Evolutionary conservation across 2,329 filamentous ascomycete species (phyloP), one percentile per base, ranked within the genome.

Genomic region (Pyricularia sp.): DNA sequence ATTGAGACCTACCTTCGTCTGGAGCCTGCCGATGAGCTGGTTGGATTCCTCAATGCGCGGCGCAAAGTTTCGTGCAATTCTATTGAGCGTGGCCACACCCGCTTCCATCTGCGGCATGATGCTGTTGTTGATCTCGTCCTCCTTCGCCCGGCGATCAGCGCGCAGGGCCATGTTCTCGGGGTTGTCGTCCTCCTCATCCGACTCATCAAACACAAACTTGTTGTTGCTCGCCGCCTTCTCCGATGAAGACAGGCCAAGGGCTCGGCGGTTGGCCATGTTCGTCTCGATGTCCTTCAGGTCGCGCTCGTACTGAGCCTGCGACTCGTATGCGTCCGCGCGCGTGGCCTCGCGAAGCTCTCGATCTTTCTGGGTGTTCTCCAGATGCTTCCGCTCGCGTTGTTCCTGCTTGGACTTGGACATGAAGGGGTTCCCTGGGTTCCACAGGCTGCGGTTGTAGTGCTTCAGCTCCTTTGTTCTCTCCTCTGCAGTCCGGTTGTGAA

Each of bases 401-500:
- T 84, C 83, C 31, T 85, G 85, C 64, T 90, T 86, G 72, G 85
- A 86, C 71, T 86, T 88, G 17, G 87, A 88, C 0, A 92, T 95
- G 77, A 97, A 92, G 0, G 90, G 90, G 74, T 93, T 93, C 68
- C 69, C 68, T n/a, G 67, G 67, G 58, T 68, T 68, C 67, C 84
- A 97, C 93, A 97, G 97, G 81, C 90, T 93, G 71, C 90, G 85
- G 79, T 97, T 97, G 66, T 96, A 83, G 0, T 87, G 92, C 81
- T 94, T 94, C 55, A 97, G 82, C 76, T 97, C 93, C 65, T 88
- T 87, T 0, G 93, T 90, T 73, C 92, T 91, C 72, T 94, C 92
- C 73, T 93, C 89, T 0, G 92, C 92, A 70, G 91, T 82, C 69
- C 88, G 87, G 73, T 92, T 92, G 76, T 93, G 89, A 71, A 90